Conservation (phyloP, 768 basidiomycete genomes). For the Phaeotremella fagi region DNA sequence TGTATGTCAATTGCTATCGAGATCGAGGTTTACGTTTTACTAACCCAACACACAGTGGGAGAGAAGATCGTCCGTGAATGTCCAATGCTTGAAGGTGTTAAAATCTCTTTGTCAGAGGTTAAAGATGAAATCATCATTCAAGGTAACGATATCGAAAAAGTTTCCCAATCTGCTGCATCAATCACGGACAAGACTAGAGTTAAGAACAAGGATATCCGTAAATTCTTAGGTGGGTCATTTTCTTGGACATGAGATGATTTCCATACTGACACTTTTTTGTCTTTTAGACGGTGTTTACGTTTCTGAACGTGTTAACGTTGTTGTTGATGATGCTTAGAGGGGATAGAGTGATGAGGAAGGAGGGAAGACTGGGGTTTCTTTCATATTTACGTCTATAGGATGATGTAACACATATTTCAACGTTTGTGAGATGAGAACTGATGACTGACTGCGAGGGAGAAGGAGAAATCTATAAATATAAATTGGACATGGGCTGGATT, state of each 20-base stretch:
- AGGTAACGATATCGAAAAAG: constrained; percentile 93
- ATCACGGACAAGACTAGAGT: constrained; percentile 96
- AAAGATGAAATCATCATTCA: constrained; percentile 65
- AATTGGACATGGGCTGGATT: too few relatives aligned
- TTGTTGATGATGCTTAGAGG: constrained; percentile 3
- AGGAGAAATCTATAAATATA: too few relatives aligned
- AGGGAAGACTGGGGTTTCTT: neutral
- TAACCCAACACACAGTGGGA: constrained; percentile 33
- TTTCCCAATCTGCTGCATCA: constrained; percentile 95
- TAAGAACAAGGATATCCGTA: constrained; percentile 97
- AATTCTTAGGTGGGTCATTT: constrained; percentile 76
- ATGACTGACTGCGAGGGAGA: neutral
- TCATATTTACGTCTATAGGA: neutral
- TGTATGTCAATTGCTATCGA: constrained; percentile 27
- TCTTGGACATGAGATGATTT: neutral
- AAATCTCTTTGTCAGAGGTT: constrained; percentile 40
- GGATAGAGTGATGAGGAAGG: neutral
- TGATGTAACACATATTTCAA: constrained; percentile 1
- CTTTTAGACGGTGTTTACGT: constrained; percentile 47
- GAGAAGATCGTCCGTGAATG: constrained; percentile 86
- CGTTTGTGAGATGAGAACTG: too few relatives aligned
- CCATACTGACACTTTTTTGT: too few relatives aligned
- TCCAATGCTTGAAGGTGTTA: constrained; percentile 76
- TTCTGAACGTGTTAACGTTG: constrained; percentile 44
- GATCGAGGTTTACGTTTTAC: neutral